phyloP scores from a whole-genome alignment of 208 protist genomes.

The Wallacemonas rigidus region DNA sequence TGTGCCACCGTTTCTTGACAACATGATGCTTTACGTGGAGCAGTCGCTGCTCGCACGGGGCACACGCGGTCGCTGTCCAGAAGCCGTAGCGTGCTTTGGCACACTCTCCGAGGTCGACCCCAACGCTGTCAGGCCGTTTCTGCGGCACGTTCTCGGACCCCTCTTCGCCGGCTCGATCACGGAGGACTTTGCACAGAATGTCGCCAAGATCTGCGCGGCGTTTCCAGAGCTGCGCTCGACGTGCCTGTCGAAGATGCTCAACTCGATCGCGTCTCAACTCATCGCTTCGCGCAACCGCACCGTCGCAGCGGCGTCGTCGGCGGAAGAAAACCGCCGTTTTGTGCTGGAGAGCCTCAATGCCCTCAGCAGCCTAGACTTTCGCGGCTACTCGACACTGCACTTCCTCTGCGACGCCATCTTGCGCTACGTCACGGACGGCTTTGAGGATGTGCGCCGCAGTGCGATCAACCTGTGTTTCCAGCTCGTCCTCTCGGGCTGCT shows the following conservation, averaged over 20 bases:
- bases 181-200: constrained; percentile 71
- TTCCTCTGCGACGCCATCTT: constrained; percentile 86
- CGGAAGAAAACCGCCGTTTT: constrained; percentile 34
- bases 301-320: constrained; percentile 9
- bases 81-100: constrained; percentile 86
- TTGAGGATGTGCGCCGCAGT: constrained; percentile 85
- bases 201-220: constrained; percentile 83
- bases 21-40: constrained; percentile 84
- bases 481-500: constrained; percentile 83
- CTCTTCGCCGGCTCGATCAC: constrained; percentile 77
- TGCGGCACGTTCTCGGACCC: constrained; percentile 73
- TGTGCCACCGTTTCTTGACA: constrained; percentile 62
- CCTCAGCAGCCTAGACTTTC: constrained; percentile 79
- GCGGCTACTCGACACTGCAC: constrained; percentile 84
- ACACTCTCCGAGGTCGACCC: constrained; percentile 68
- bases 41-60: constrained; percentile 47
- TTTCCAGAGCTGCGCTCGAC: constrained; percentile 90
- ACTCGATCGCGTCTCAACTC: constrained; percentile 74
- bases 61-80: constrained; percentile 64
- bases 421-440: constrained; percentile 73
- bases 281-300: constrained; percentile 22
- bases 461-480: constrained; percentile 91
- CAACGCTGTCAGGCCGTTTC: constrained; percentile 75
- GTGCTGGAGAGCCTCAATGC: constrained; percentile 69
- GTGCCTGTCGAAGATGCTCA: constrained; percentile 88